Base-by-base conservation (phyloP, 139 green algal species). In the Volvox reticuliferus region DNA sequence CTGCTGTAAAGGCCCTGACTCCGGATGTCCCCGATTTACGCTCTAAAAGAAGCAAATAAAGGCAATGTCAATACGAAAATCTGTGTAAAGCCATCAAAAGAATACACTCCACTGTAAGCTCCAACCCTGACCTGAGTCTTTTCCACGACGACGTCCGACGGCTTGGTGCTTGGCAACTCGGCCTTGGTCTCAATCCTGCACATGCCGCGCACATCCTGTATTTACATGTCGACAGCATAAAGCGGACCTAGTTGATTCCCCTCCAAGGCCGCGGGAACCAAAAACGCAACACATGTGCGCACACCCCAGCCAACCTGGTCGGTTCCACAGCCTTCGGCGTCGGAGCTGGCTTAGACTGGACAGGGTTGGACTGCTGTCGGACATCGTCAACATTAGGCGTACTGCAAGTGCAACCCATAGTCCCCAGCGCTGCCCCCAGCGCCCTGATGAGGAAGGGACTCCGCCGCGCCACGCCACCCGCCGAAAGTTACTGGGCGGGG, bases 161-260 rank as follows among this genome's bases (percentile, higher is more conserved):
- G 86, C 86, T 90, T 83, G 32, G 86, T 90, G 69, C 85, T 89
- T 0, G 85, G 85, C 85, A 73, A 21, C 85, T 90, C 86, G 2
- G 71, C 35, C 50, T 90, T 90, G 13, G 71, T 22, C 73, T 91
- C 87, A 33, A 91, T 37, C 87, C 76, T 91, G 61, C 35, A 32
- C 61, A 67, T 37, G 22, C 17, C 78, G 26, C 36, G 76, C 76
- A 26, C 16, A 12, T 1, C 76, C 63, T 84, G 37, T 24, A 20
- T 24, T 18, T 19, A 81, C 71, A 79, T 79, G 71, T 33, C 71
- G 28, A 79, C 26, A 20, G 71, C 30, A 18, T 79, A 79, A 1
- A 33, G 21, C 18, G 6, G 62, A 78, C 24, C 30, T 21, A n/a
- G 36, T 12, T 21, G 21, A 65, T 30, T 36, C 13, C 17, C 20